Evolutionary conservation across 2,329 filamentous ascomycete species (phyloP), one percentile per base, ranked within the genome.

Genomic region (Nemania sp.): DNA sequence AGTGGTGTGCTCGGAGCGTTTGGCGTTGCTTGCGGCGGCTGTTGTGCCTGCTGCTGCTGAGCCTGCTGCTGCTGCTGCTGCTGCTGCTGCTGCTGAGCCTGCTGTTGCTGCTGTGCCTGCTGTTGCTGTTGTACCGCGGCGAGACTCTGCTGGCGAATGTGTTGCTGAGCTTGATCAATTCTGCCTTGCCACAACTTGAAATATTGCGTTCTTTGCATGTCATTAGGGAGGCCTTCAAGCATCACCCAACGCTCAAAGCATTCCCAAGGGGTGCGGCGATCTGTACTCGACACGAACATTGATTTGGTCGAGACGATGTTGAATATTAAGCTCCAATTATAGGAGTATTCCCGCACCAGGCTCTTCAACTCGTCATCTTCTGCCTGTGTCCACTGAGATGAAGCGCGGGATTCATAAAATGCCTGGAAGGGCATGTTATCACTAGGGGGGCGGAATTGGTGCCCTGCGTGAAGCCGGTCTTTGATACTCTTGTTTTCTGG

Each of bases 211-310:
- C 96, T 96, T 15, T 89, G 86, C 88, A 97, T 95, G 61, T 99
- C 94, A 9, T 88, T 84, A 4, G 94, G 93, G 31, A 97, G 77
- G 1, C 92, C 91, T 73, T 97, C 94, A 11, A 97, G 77, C 62
- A 89, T 86, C 49, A 97, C 89, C 93, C 93, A 99, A 37, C 94
- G 84, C 72, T 99, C 94, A 65, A 99, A 99, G 69, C 94, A 99
- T 74, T 99, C 94, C 94, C 94, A 99, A 0, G 93, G 91, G 2
- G 93, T 97, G 42, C 94, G 84, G 57, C 94, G 83, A 69, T 97
- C 93, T 9, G 91, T 86, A 1, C 90, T 91, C 17, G 92, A 93
- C n/a, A 85, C 81, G 66, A 91, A 95, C 12, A 86, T 70, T 0
- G 91, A 95, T 47, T 84, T 84, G 14, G 88, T 81, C 1, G 84